Conservation (phyloP, 2,329 filamentous ascomycete species). For the Rhynchosporium graminicola region DNA sequence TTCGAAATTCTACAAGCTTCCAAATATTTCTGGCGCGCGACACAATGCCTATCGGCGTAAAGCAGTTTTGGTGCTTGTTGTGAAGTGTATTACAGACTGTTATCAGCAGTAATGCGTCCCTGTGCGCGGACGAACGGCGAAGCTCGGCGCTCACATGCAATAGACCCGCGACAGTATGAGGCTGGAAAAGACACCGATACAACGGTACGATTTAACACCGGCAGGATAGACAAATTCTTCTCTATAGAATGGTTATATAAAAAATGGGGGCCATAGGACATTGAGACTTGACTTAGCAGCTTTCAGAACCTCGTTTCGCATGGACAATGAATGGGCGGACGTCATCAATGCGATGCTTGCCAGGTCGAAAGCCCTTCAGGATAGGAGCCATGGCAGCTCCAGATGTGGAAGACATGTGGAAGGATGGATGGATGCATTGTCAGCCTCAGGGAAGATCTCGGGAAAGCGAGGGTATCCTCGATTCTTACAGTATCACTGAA, state of each 20-base stretch:
- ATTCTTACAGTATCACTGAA: background rate
- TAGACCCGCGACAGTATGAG: slow-evolving; percentile 5
- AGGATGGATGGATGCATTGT: background rate
- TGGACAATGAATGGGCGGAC: background rate
- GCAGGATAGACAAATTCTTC: background rate
- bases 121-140: background rate
- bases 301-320: background rate
- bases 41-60: slow-evolving; percentile 3
- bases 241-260: background rate
- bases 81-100: slow-evolving; percentile 7
- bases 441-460: background rate
- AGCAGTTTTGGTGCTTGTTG: slow-evolving; percentile 7
- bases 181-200: slow-evolving; percentile 8
- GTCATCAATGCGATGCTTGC: slow-evolving; percentile 5
- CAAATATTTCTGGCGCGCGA: background rate
- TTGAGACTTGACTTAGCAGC: slow-evolving; percentile 5
- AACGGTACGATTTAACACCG: background rate
- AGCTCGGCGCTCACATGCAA: background rate
- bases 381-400: background rate
- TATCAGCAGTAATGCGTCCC: slow-evolving; percentile 6
- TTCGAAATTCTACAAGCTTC: background rate
- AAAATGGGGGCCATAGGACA: background rate
- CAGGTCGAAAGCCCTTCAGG: slow-evolving; percentile 8
- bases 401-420: background rate
- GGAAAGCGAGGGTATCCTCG: background rate